phyloP scores from a whole-genome alignment of 2,329 filamentous ascomycete species.

The Tolypocladium amazonense region DNA sequence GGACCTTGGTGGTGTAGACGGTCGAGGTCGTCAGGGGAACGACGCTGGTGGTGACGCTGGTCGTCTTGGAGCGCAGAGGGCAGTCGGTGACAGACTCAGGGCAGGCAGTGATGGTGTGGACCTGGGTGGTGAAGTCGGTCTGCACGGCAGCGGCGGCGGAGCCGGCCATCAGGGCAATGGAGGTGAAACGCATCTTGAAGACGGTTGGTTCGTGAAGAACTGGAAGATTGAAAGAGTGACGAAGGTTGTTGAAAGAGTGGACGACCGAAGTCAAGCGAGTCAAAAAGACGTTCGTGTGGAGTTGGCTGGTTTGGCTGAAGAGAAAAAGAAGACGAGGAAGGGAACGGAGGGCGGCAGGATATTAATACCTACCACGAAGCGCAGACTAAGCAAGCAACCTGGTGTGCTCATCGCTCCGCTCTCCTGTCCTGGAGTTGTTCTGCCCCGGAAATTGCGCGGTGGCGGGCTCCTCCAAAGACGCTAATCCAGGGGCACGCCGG shows the following conservation, averaged over 20 bases:
- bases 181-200: constrained; percentile 53
- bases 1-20: constrained; percentile 46
- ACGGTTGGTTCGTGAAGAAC: constrained; percentile 20
- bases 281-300: constrained; percentile 26
- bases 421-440: background rate
- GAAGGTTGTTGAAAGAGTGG: constrained; percentile 37
- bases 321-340: constrained; percentile 17
- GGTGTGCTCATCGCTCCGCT: background rate
- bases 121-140: constrained; percentile 46
- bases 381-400: too few relatives aligned
- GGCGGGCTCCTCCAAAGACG: constrained; percentile 2
- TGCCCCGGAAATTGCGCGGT: constrained; percentile 12
- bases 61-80: constrained; percentile 31
- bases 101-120: constrained; percentile 53
- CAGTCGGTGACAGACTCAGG: constrained; percentile 50
- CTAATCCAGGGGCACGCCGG: constrained; percentile 8
- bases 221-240: constrained; percentile 21
- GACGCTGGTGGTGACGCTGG: constrained; percentile 25
- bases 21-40: constrained; percentile 37
- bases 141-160: constrained; percentile 16
- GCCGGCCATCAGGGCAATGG: constrained; percentile 34
- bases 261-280: constrained; percentile 46
- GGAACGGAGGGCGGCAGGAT: constrained; percentile 25
- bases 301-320: constrained; percentile 34
- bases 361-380: constrained; percentile 29